Conservation (phyloP, 441 rosid species). For the Biscutella auriculata region DNA sequence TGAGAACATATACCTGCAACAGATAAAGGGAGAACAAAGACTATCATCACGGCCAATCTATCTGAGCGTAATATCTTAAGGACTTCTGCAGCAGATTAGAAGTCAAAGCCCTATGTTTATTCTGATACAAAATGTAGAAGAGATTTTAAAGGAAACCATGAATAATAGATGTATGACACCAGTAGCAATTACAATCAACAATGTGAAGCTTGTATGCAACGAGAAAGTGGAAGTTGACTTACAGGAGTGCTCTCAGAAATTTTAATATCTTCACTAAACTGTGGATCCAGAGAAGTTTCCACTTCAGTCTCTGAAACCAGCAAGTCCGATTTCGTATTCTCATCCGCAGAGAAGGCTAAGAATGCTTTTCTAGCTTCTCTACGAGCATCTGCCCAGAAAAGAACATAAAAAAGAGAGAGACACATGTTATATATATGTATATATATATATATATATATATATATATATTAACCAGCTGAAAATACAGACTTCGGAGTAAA, state of each 20-base stretch:
- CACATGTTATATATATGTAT: background rate
- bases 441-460: too few species aligned
- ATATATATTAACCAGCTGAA: background rate
- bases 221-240: conserved; percentile 29
- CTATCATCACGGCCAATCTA: background rate
- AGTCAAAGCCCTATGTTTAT: background rate
- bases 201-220: background rate
- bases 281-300: conserved; percentile 30
- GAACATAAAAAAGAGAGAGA: background rate
- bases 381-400: conserved; percentile 53
- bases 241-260: conserved; percentile 63
- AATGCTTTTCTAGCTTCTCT: conserved; percentile 97
- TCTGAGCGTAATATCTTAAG: background rate
- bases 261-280: conserved; percentile 29
- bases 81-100: background rate
- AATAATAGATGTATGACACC: background rate
- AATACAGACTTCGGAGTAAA: background rate
- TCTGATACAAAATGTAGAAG: background rate
- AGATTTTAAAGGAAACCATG: background rate
- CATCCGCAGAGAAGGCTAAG: conserved; percentile 69
- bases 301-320: conserved; percentile 30
- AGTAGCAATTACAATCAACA: background rate
- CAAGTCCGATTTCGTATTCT: conserved; percentile 27
- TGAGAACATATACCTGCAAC: conserved; percentile 53
- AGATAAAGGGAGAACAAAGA: conserved; percentile 8